Conservation (phyloP, 805 yeast genomes). For the Myxozyma kluyveri region DNA sequence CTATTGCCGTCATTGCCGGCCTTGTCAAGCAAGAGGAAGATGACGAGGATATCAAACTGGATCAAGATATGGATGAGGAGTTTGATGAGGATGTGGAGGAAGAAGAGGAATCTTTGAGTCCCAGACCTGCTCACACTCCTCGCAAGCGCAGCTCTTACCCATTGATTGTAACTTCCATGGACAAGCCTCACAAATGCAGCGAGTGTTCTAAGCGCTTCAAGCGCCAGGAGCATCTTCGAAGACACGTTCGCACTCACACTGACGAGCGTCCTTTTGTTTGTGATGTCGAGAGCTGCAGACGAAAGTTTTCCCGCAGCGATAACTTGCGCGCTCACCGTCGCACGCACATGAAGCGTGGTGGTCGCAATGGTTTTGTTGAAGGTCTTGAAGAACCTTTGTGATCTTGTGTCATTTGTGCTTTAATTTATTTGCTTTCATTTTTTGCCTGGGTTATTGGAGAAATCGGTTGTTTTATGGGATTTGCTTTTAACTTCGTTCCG, state of each 20-base stretch:
- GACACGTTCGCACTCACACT: conserved; percentile 72
- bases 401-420: neutral
- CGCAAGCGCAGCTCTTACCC: conserved; percentile 14
- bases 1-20: neutral
- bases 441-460: neutral
- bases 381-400: conserved; percentile 32
- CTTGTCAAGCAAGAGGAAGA: neutral
- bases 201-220: conserved; percentile 41
- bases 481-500: neutral
- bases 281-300: conserved; percentile 44
- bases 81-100: neutral
- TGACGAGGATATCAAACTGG: neutral
- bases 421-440: neutral
- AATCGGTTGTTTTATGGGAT: neutral
- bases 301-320: conserved; percentile 44
- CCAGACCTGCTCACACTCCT: neutral
- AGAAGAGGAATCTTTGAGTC: too few relatives aligned
- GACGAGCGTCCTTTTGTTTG: conserved; percentile 66
- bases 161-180: conserved; percentile 25
- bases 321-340: conserved; percentile 75
- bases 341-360: conserved; percentile 55
- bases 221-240: conserved; percentile 44
- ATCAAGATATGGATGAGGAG: neutral
- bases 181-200: conserved; percentile 40
- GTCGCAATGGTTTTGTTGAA: conserved; percentile 43